These are phyloP conservation scores for Nadsonia commutata DNA, from an alignment of 1,139 yeast species.

Conservation along the genomic window DNA sequence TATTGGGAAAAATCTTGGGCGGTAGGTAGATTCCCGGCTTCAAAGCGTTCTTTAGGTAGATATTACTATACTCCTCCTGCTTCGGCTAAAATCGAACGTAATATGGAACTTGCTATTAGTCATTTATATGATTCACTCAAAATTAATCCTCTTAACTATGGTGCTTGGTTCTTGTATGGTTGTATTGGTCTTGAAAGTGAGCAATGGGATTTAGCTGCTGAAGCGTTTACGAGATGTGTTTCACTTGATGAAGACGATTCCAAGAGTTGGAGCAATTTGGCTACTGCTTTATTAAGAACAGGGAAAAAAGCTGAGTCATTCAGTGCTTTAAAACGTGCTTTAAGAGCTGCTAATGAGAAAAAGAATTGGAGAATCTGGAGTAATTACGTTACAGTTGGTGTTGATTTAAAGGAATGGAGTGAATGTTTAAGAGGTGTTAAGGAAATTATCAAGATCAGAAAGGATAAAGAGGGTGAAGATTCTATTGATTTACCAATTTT, in stretches of 20 bases:
- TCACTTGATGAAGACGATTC: slow-evolving; percentile 72
- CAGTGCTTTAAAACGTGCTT: slow-evolving; percentile 67
- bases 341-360: slow-evolving; percentile 45
- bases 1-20: slow-evolving; percentile 86
- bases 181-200: slow-evolving; percentile 70
- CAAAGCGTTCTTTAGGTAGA: slow-evolving; percentile 70
- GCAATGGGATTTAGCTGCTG: slow-evolving; percentile 69
- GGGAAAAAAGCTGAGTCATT: slow-evolving; percentile 66
- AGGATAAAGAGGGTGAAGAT: slow-evolving; percentile 41
- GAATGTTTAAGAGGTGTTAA: slow-evolving; percentile 67
- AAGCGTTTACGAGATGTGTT: slow-evolving; percentile 86
- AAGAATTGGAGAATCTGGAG: slow-evolving; percentile 87
- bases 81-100: slow-evolving; percentile 35
- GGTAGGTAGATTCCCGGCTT: slow-evolving; percentile 65
- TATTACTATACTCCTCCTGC: slow-evolving; percentile 57
- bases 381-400: slow-evolving; percentile 71
- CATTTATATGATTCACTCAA: slow-evolving; percentile 65
- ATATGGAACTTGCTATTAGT: slow-evolving; percentile 41
- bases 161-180: slow-evolving; percentile 89
- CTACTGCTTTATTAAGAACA: slow-evolving; percentile 56
- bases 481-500: slow-evolving; percentile 64
- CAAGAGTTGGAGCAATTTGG: slow-evolving; percentile 88
- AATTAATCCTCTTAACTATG: slow-evolving; percentile 62
- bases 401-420: slow-evolving; percentile 69
- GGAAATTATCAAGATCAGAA: slow-evolving; percentile 42